phyloP scores from a whole-genome alignment of 306 rosid species.

The Fragaria vesca region DNA sequence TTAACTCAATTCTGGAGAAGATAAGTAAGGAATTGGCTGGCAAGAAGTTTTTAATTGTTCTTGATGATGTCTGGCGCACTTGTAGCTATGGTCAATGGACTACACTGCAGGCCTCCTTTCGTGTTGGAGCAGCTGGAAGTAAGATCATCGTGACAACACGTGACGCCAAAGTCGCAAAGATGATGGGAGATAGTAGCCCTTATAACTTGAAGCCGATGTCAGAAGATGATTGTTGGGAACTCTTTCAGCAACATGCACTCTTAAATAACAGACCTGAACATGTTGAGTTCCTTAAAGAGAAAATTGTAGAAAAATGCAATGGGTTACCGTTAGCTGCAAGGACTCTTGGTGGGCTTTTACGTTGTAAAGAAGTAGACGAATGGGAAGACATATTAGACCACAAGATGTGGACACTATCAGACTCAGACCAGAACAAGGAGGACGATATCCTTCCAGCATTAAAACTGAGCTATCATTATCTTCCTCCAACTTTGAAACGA shows the following conservation, averaged over 20 bases:
- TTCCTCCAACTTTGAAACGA: slow-evolving; percentile 19
- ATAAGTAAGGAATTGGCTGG: background rate
- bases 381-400: background rate
- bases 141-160: background rate
- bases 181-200: background rate
- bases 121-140: background rate
- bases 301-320: background rate
- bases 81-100: background rate
- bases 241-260: background rate
- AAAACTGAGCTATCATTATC: slow-evolving; percentile 26
- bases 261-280: background rate
- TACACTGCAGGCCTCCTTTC: background rate
- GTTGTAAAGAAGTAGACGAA: background rate
- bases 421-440: too few relatives aligned
- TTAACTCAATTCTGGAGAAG: background rate
- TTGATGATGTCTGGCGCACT: background rate
- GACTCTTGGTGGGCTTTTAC: background rate
- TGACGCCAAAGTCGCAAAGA: background rate
- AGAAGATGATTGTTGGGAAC: background rate
- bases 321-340: background rate
- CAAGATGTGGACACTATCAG: background rate
- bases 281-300: background rate
- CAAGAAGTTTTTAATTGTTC: background rate
- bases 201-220: background rate
- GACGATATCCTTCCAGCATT: slow-evolving; percentile 25